Evolutionary conservation across 2,329 filamentous ascomycete species (phyloP).

Genomic region (Rutstroemia sp.): DNA sequence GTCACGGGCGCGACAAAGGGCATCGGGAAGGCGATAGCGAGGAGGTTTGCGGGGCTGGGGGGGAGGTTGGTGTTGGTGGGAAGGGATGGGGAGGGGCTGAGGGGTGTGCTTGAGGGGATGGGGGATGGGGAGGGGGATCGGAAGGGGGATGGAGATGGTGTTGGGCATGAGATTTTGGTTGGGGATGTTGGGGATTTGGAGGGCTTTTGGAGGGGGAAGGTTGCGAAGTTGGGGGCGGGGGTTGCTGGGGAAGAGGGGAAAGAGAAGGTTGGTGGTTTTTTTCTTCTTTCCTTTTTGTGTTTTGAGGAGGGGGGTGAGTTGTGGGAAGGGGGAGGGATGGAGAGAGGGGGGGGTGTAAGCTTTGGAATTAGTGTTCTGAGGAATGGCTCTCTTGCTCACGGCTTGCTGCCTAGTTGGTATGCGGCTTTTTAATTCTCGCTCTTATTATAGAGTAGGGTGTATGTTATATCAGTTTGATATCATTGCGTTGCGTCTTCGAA

Average conservation of each 20-base stretch:
- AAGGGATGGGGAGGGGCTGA: constrained; percentile 49
- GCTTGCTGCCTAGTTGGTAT: no score
- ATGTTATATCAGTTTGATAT: no score
- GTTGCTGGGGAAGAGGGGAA: background rate
- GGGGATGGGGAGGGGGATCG: constrained; percentile 30
- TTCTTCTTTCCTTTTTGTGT: background rate
- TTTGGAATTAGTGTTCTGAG: constrained; percentile 3
- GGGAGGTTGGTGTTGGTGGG: constrained; percentile 55
- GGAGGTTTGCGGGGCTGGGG: constrained; percentile 55
- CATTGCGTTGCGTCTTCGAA: no score
- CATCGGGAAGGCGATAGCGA: constrained; percentile 62
- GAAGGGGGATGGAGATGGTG: constrained; percentile 25
- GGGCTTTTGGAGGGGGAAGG: constrained; percentile 21
- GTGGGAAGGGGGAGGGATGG: background rate
- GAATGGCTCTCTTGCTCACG: no score
- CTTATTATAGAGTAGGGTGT: no score
- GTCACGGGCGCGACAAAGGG: constrained; percentile 65
- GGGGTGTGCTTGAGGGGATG: constrained; percentile 48
- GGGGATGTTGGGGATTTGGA: constrained; percentile 25
- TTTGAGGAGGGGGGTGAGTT: background rate
- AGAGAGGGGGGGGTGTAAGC: background rate
- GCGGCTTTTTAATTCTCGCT: no score
- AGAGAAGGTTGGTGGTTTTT: background rate
- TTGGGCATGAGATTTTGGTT: constrained; percentile 17
- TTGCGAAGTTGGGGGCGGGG: background rate